Evolutionary conservation across 768 basidiomycete species (phyloP), one percentile per base, ranked within the genome.

Genomic region (Kockovaella imperatae): DNA sequence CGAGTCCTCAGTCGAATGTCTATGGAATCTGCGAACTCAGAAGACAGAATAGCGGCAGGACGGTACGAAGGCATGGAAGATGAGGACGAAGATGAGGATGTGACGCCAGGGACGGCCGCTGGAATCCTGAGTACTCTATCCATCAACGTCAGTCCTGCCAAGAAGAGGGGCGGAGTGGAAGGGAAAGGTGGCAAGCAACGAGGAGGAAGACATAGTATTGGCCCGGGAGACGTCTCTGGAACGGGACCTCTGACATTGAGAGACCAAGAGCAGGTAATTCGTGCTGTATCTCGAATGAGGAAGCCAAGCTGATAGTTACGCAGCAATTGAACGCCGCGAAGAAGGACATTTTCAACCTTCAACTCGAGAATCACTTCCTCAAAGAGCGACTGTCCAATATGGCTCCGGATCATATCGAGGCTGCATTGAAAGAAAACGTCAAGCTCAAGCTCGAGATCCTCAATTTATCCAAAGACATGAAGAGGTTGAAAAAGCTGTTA

Each of bases 291-390:
- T 21, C 4, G 18, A 13, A 25, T 13, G 13, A 2, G 13, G 14
- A 15, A 35, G 26, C 10, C n/a, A 30, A 3, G 0, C 2, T 38
- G 15, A 43, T 8, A 38, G 5, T 18, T 28, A 10, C 17, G 6
- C 62, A 97, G 91, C 86, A 91, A 70, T 87, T 95, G 65, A 89
- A 97, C 73, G 82, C 82, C 53, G 80, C 90, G 62, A 90, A 93
- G 75, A 95, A 91, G 70, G 91, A 97, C 70, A 93, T 93, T 76
- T 96, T 97, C 70, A 84, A 83, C 63, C 83, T 99, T 67, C 95
- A 96, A 71, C 79, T 97, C 43, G 86, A 89, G 50, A 86, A 96
- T 3, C 89, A 95, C 66, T 93, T 95, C 68, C 79, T 95, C 35
- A 87, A 96, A 71, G 89, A 97, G 62, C 83, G 87, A 36, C 78